Evolutionary conservation across 192 early-diverging fungal species (phyloP).

Genomic region (Allomyces arbusculus): DNA sequence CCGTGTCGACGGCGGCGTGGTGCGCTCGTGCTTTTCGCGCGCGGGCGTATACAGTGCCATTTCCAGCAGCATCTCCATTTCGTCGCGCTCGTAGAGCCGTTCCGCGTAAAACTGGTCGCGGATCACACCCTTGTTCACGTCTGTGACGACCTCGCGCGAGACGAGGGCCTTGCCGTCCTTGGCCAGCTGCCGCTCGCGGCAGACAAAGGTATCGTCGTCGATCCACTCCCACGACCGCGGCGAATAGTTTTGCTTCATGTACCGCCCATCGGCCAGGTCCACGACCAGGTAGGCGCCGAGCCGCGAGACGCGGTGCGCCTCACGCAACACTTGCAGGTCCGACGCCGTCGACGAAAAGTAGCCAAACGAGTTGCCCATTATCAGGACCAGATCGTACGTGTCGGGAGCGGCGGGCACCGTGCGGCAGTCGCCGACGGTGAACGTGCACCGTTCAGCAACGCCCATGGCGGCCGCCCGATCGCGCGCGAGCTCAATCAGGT

Average conservation of each 20-base stretch:
- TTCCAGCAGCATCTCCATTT: constrained; percentile 17
- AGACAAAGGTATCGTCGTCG: constrained; percentile 39
- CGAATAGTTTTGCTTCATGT: constrained; percentile 28
- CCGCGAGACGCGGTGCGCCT: constrained; percentile 22
- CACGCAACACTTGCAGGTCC: constrained; percentile 20
- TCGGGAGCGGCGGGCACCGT: constrained; percentile 25
- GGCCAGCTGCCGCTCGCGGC: constrained; percentile 34
- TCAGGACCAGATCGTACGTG: constrained; percentile 27
- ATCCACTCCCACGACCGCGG: constrained; percentile 43
- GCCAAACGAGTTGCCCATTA: constrained; percentile 48
- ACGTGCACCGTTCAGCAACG: constrained; percentile 9
- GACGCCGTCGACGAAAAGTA: constrained; percentile 37
- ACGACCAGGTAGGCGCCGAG: constrained; percentile 31
- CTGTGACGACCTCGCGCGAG: constrained; percentile 32
- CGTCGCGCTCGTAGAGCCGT: constrained; percentile 23
- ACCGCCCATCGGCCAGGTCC: constrained; percentile 37
- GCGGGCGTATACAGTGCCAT: constrained; percentile 2
- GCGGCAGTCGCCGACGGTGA: constrained; percentile 42
- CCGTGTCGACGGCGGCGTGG: not conserved
- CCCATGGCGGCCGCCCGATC: constrained; percentile 16
- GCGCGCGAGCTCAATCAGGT: constrained; percentile 26
- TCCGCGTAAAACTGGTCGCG: constrained; percentile 47
- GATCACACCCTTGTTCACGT: constrained; percentile 27
- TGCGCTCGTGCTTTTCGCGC: not conserved
- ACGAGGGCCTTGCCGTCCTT: constrained; percentile 25